Evolutionary conservation across 148 eudicot species (phyloP).

Genomic region (Rhododendron simsii): DNA sequence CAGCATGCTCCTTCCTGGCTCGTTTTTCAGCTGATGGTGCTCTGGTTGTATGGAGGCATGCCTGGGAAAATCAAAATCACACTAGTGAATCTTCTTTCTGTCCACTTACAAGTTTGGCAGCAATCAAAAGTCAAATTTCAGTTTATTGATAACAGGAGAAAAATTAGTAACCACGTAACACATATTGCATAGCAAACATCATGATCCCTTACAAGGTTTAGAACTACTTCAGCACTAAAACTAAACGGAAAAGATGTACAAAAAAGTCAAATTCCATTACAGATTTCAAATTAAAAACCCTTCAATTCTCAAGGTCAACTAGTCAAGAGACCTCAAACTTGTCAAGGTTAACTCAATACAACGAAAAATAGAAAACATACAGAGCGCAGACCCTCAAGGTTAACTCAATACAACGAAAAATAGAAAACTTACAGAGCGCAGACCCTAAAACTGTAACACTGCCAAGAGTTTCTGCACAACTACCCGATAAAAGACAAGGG

Average conservation of each 20-base stretch:
- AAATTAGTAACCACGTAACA: too few relatives aligned
- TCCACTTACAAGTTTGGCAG: too few relatives aligned
- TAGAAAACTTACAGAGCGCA: too few relatives aligned
- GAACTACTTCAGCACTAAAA: background rate
- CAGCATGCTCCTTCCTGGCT: constrained; percentile 61
- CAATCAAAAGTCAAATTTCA: too few relatives aligned
- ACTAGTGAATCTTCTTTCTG: too few relatives aligned
- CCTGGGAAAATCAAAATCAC: too few relatives aligned
- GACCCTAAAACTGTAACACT: background rate
- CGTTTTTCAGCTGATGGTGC: constrained; percentile 41
- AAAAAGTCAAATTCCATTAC: background rate
- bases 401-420: too few relatives aligned
- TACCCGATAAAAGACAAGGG: constrained; percentile 88
- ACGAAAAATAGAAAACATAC: background rate
- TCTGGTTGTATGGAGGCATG: too few relatives aligned
- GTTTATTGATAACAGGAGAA: too few relatives aligned
- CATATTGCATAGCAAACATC: background rate
- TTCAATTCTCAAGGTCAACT: background rate
- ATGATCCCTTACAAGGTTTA: background rate
- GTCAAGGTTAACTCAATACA: background rate
- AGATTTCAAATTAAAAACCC: background rate
- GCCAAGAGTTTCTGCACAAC: background rate
- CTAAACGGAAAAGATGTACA: background rate
- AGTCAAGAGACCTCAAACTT: background rate
- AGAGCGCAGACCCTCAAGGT: background rate